A percentile compares a stretch with the other conserved stretches of the same genome.
These are phyloP conservation scores for Xylaria sp. DNA, from an alignment of 2,329 filamentous ascomycete species.

Conservation along the genomic window DNA sequence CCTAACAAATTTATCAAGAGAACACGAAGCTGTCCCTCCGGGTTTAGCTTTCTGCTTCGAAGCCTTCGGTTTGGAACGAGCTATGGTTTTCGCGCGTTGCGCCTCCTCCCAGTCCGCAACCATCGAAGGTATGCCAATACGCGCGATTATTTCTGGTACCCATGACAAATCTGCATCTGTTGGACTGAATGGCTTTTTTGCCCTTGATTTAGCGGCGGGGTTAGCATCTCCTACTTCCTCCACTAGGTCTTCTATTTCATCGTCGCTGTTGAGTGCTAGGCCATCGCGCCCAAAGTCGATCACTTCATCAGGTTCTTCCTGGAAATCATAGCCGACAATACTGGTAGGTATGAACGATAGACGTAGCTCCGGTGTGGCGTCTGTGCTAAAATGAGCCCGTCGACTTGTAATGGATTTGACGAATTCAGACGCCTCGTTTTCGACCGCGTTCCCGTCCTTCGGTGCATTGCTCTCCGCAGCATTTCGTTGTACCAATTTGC, in stretches of 20 bases:
- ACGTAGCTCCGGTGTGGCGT: conserved; percentile 76
- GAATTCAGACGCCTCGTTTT: conserved; percentile 56
- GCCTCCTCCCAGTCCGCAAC: conserved; percentile 67
- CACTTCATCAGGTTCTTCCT: conserved; percentile 70
- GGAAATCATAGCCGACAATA: conserved; percentile 78
- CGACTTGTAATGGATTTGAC: conserved; percentile 71
- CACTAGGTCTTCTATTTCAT: conserved; percentile 58
- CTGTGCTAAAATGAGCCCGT: conserved; percentile 74
- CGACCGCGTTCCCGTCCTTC: conserved; percentile 43
- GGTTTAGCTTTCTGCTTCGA: conserved; percentile 31
- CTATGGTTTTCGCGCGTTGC: conserved; percentile 41
- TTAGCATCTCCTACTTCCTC: conserved; percentile 35
- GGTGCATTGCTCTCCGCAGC: conserved; percentile 36
- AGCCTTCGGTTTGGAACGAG: conserved; percentile 35
- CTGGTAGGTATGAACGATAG: conserved; percentile 77
- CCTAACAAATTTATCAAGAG: conserved; percentile 50
- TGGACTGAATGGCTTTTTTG: conserved; percentile 65
- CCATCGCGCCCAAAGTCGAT: conserved; percentile 58
- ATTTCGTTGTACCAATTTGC: conserved; percentile 56
- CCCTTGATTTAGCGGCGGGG: conserved; percentile 32
- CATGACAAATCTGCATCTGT: conserved; percentile 68
- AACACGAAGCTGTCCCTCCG: conserved; percentile 36
- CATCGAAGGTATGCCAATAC: conserved; percentile 67
- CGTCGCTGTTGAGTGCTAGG: conserved; percentile 68
- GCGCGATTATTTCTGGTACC: conserved; percentile 69